Base-by-base conservation (phyloP, 1,284 basidiomycete species). In the Trametes hirsuta region DNA sequence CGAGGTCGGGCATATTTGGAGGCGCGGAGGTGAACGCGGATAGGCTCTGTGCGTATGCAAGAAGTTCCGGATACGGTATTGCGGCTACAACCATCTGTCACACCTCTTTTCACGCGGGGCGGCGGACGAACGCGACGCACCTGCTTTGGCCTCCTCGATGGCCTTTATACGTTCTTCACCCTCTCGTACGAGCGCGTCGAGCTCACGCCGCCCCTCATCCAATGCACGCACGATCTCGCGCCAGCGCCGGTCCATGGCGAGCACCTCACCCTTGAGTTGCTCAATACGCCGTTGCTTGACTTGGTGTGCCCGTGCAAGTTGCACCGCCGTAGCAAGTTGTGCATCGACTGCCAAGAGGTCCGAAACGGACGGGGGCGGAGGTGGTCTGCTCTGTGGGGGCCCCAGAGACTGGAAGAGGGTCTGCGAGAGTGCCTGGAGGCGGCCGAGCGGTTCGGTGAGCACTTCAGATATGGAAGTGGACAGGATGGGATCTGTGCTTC, bases 21-120 rank as follows among this genome's bases (percentile, higher is more conserved):
- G 91, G 91, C 10, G 91, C 91, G 40, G 91, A 92, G 4, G 91
- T 91, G 74, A 93, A 93, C 15, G 88, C 83, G 63, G 89, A 90
- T 49, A 93, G 77, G 64, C 86, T 90, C 69, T 92, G 88, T 2
- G 91, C 91, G 71, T 93, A 93, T 3, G 87, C 83, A 58, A 93
- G 80, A 15, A 93, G 78, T 69, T 92, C 90, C 3, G 89, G 88
- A 69, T 92, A 92, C 4, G 90, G 88, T 61, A 93, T 85, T 14
- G 91, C 79, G 21, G 84, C 90, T 93, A 57, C 30, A 63, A 35
- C 12, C 22, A 51, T 45, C 48, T 12, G 6, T 18, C 22, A 34
- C 39, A 12, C 14, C 37, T 37, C 22, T 10, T 22, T 5, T 21
- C 6, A 18, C 18, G 35, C 15, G 12, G 47, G 21, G 12, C 18